A percentile compares a stretch with the other conserved stretches of the same genome.
Conservation (phyloP, 1,284 basidiomycete species). For the Cryptococcus hybrid region DNA sequence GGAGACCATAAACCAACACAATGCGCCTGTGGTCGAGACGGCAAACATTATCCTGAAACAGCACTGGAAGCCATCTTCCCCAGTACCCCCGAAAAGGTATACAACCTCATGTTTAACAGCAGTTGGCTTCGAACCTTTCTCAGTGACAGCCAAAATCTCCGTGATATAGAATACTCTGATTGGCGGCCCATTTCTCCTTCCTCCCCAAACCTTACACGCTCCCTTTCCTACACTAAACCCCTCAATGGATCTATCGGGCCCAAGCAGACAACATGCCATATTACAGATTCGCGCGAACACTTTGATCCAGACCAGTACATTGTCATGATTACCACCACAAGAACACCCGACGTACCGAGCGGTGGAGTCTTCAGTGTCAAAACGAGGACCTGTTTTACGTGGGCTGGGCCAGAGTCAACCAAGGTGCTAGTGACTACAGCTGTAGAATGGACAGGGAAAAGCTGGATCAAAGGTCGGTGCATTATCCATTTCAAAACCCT, state of each 20-base stretch:
- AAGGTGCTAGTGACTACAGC: conserved; percentile 82
- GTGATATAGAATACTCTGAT: conserved; percentile 89
- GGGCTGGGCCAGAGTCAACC: conserved; percentile 77
- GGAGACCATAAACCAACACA: conserved; percentile 55
- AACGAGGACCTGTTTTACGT: conserved; percentile 91
- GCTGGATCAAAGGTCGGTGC: conserved; percentile 81
- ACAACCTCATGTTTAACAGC: conserved; percentile 94
- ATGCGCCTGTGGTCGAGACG: conserved; percentile 71
- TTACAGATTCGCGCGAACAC: conserved; percentile 77
- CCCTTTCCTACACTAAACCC: conserved; percentile 95
- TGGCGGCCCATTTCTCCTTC: conserved; percentile 68
- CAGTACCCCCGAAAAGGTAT: conserved; percentile 89
- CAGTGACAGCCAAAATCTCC: conserved; percentile 81
- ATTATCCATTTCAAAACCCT: neutral
- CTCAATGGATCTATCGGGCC: conserved; percentile 85
- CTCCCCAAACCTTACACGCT: conserved; percentile 72
- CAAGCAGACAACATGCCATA: conserved; percentile 91
- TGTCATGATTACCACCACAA: conserved; percentile 81
- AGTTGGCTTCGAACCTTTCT: conserved; percentile 96
- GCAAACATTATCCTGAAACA: conserved; percentile 69
- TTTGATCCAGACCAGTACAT: conserved; percentile 84
- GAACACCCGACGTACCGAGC: conserved; percentile 91
- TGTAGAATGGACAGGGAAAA: conserved; percentile 94
- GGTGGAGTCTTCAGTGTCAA: conserved; percentile 90
- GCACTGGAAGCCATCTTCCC: conserved; percentile 78